Evolutionary conservation across 2,329 filamentous ascomycete genomes (phyloP).

Genomic region (Aureobasidium namibiae): DNA sequence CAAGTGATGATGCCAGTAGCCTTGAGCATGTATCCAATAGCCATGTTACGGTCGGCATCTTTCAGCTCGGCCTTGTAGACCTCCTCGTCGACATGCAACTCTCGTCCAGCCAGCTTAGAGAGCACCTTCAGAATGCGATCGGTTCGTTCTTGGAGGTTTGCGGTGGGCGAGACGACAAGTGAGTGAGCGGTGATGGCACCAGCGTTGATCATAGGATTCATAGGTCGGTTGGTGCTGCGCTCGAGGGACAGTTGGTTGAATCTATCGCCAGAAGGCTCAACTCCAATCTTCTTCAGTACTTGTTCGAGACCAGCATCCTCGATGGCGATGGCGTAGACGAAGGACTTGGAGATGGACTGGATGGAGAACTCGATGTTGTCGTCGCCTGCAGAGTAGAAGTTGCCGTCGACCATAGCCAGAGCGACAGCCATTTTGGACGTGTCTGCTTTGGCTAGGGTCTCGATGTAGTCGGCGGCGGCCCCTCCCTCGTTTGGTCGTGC

Average conservation of each 20-base stretch:
- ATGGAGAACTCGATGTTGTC: slow-evolving; percentile 35
- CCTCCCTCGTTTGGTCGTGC: slow-evolving; percentile 21
- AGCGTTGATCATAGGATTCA: slow-evolving; percentile 22
- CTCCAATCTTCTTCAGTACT: slow-evolving; percentile 34
- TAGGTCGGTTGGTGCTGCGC: slow-evolving; percentile 17
- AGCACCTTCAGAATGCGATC: slow-evolving; percentile 30
- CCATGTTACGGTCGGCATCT: slow-evolving; percentile 23
- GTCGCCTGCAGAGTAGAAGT: slow-evolving; percentile 33
- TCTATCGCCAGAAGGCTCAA: slow-evolving; percentile 33
- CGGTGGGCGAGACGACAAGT: slow-evolving; percentile 18
- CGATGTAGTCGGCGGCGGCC: slow-evolving; percentile 31
- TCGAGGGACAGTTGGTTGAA: slow-evolving; percentile 27
- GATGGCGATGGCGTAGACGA: slow-evolving; percentile 35
- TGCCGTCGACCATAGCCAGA: slow-evolving; percentile 33
- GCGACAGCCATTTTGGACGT: slow-evolving; percentile 33
- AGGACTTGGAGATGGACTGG: slow-evolving; percentile 35
- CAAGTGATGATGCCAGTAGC: slow-evolving; percentile 32
- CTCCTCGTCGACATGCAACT: slow-evolving; percentile 31
- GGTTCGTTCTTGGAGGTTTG: slow-evolving; percentile 29
- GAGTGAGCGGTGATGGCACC: slow-evolving; percentile 21
- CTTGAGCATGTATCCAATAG: slow-evolving; percentile 34
- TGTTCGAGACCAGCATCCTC: slow-evolving; percentile 29
- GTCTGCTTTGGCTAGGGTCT: slow-evolving; percentile 32
- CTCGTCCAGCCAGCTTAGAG: slow-evolving; percentile 29
- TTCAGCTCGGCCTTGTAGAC: slow-evolving; percentile 33